Evolutionary conservation across 306 rosid genomes (phyloP).

Genomic region (Sphenostylis stenocarpa): DNA sequence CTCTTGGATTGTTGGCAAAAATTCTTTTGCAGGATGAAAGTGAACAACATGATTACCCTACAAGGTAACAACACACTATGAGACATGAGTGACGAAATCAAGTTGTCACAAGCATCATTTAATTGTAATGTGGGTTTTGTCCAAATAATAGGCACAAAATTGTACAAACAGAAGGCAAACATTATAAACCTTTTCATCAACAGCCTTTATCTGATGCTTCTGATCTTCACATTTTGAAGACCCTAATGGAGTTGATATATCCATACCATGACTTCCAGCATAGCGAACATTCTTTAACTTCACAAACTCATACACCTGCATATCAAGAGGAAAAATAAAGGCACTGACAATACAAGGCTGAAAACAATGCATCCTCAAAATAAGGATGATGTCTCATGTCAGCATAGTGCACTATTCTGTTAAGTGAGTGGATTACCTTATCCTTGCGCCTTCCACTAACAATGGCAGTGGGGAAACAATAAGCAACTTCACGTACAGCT

Average conservation of each 20-base stretch:
- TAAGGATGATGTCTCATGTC: not conserved
- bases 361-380: not conserved
- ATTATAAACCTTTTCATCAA: conserved; percentile 50
- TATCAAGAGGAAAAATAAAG: conserved; percentile 1
- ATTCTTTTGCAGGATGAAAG: conserved; percentile 54
- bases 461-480: conserved; percentile 54
- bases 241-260: conserved; percentile 54
- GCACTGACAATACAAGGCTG: not conserved
- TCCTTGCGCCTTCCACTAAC: conserved; percentile 52
- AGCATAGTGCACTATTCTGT: not conserved
- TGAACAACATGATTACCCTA: conserved; percentile 54
- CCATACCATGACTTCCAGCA: conserved; percentile 87
- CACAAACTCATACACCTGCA: conserved; percentile 58
- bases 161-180: not conserved
- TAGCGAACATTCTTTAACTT: conserved; percentile 48
- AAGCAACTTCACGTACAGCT: conserved; percentile 45
- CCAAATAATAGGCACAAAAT: not conserved
- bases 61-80: not conserved
- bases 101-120: conserved; percentile 1
- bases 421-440: conserved; percentile 44
- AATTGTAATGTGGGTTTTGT: not conserved
- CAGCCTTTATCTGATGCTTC: conserved; percentile 37
- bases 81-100: not conserved
- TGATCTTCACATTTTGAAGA: conserved; percentile 40
- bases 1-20: conserved; percentile 47